A percentile compares a stretch with the other conserved stretches of the same genome.
Conservation (phyloP, 2,329 filamentous ascomycete genomes). For the Xylariaceae sp. region DNA sequence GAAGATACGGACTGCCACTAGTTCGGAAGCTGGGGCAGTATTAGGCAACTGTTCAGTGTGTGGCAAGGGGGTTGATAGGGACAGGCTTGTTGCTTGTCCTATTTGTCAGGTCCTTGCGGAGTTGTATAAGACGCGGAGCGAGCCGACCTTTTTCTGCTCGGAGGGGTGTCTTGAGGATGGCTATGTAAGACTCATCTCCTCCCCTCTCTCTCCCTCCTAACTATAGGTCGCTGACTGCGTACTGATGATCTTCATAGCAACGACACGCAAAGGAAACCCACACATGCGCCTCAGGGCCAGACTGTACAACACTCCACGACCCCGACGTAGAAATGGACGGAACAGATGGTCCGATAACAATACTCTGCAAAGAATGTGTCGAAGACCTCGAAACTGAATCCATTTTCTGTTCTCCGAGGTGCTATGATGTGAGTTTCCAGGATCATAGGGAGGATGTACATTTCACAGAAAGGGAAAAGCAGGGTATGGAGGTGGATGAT, state of each 20-base stretch:
- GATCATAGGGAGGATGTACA: constrained; percentile 38
- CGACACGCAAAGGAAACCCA: constrained; percentile 40
- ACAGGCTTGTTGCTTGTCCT: constrained; percentile 42
- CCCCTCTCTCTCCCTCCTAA: not conserved
- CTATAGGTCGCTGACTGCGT: constrained; percentile 22
- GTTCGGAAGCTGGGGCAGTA: constrained; percentile 33
- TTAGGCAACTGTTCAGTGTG: constrained; percentile 43
- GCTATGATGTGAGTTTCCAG: constrained; percentile 42
- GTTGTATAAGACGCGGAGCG: constrained; percentile 35
- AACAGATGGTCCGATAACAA: constrained; percentile 25
- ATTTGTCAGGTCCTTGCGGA: constrained; percentile 43
- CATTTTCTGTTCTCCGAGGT: constrained; percentile 42
- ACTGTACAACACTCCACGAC: constrained; percentile 39
- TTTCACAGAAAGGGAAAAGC: constrained; percentile 27
- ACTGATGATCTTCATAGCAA: too few relatives aligned
- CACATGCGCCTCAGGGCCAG: constrained; percentile 40
- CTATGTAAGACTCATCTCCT: constrained; percentile 36
- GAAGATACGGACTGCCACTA: constrained; percentile 37
- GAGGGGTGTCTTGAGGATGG: constrained; percentile 40
- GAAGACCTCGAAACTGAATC: constrained; percentile 34
- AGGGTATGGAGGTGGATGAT: constrained; percentile 26
- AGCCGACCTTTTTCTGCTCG: constrained; percentile 45
- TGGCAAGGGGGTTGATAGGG: constrained; percentile 31
- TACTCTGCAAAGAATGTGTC: constrained; percentile 44
- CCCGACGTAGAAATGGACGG: constrained; percentile 39